Evolutionary conservation across 805 yeast species (phyloP), one percentile per base, ranked within the genome.

Genomic region (Teunomyces kruisii): DNA sequence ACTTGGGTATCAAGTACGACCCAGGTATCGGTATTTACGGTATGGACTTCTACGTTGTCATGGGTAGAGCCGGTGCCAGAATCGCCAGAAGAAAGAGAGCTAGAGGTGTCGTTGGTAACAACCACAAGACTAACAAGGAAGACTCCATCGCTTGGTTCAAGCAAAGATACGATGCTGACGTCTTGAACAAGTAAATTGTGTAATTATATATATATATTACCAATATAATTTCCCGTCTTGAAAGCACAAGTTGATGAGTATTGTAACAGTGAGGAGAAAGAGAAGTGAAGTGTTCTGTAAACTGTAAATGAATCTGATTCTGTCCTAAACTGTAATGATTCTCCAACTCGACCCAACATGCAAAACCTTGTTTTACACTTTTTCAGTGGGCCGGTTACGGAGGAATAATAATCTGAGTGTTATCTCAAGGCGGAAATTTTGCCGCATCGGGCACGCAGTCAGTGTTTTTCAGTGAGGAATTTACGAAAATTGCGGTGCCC

Each of bases 11-110:
- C 86, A 94, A 94, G 84, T 94, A 94, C 82, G 99, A 94, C 79
- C 99, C 99, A 78, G 83, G 88, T 72, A 94, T 94, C 70, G 98
- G 98, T 76, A 94, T 94, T 75, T 94, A 92, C 94, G 99, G 99
- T 86, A 94, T 87, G 95, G 99, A 94, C 80, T 94, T 94, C 89
- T 94, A 91, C 91, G 90, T 94, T 72, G 97, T 92, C 72, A 80
- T 94, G 81, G 97, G 97, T 76, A 92, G 99, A 82, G 94, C 97
- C 73, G 99, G 99, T 81, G 86, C 83, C 83, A 88, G 99, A 82
- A 88, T 94, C 66, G 83, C 98, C 70, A 92, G 98, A 84, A 87
- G 94, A 86, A 94, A 94, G 96, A 88, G 96, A 82, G 80, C 87
- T 72, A 80, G 83, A 72, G 80, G 89, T 67, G 79, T 76, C 64